Evolutionary conservation across 2,329 filamentous ascomycete genomes (phyloP), one percentile per base, ranked within the genome.

Genomic region (Phaeosphaeriaceae sp.): DNA sequence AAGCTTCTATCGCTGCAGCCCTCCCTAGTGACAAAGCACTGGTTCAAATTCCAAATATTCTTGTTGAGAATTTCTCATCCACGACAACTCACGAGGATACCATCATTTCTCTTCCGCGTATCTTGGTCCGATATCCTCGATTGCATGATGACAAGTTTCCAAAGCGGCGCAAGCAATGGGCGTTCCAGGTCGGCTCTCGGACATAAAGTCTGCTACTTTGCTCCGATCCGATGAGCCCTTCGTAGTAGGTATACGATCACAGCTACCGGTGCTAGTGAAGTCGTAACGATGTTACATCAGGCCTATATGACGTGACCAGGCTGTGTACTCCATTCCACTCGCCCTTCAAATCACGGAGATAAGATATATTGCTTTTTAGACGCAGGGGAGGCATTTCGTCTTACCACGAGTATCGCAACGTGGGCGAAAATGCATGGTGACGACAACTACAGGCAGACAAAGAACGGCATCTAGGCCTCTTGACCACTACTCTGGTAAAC

Each of bases 11-110:
- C 21, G 48, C 53, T 54, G 39, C 42, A 29, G 26, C 33, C 21
- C 23, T 15, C 32, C 12, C 26, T 17, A 2, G 34, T 56, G 45
- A 60, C 45, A 48, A 55, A 51, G 48, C 51, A 50, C 29, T 38
- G 30, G 29, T 18, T 36, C 38, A 11, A 29, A 8, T 41, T 39
- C 16, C 15, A 17, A 26, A 11, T 41, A 40, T 46, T 35, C 12
- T 46, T 23, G 17, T 16, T 13, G 12, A 23, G 15, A 16, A 12
- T 48, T 37, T 18, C 44, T 53, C 42, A 39, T 35, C 43, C 46
- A 18, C 17, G 16, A 30, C 35, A 15, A 30, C 11, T 28, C 12
- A 4, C 8, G 17, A 13, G 20, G 11, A 26, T 16, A 11, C 37
- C 6, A 8, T 28, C 21, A 40, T 40, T 6, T 35, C 35, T 20